Conservation (phyloP, 345 rosid genomes). For the Aurinia saxatilis region DNA sequence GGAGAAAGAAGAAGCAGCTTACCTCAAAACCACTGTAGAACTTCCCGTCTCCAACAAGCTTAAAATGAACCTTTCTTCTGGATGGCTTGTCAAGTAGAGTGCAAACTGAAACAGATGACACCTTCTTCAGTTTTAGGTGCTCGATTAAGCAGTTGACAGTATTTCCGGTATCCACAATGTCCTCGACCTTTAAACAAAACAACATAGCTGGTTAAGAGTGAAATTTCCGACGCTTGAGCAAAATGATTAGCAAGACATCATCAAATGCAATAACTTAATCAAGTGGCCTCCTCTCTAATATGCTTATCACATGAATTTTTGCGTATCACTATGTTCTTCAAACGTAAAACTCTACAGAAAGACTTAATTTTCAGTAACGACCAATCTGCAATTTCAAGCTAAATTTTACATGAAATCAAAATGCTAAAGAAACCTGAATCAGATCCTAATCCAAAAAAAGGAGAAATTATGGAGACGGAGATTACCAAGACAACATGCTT, state of each 20-base stretch:
- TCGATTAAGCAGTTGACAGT: slow-evolving; percentile 57
- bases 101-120: slow-evolving; percentile 77
- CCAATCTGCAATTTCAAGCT: neutral
- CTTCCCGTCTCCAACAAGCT: slow-evolving; percentile 71
- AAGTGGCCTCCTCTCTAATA: neutral
- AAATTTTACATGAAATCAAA: too few relatives aligned
- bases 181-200: slow-evolving; percentile 61
- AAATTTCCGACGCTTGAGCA: neutral
- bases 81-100: slow-evolving; percentile 70
- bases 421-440: too few relatives aligned
- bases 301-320: too few relatives aligned
- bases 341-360: neutral
- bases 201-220: neutral
- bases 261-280: neutral
- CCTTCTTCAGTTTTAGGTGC: slow-evolving; percentile 54
- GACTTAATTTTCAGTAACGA: neutral
- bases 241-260: neutral
- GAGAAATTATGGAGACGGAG: neutral
- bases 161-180: slow-evolving; percentile 83
- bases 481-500: slow-evolving; percentile 71
- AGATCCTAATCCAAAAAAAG: too few relatives aligned
- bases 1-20: neutral
- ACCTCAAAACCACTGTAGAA: slow-evolving; percentile 85
- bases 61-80: slow-evolving; percentile 54
- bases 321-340: neutral